Conservation (phyloP, 2,329 filamentous ascomycete genomes). For the Aspergillus pseudoterreus region DNA sequence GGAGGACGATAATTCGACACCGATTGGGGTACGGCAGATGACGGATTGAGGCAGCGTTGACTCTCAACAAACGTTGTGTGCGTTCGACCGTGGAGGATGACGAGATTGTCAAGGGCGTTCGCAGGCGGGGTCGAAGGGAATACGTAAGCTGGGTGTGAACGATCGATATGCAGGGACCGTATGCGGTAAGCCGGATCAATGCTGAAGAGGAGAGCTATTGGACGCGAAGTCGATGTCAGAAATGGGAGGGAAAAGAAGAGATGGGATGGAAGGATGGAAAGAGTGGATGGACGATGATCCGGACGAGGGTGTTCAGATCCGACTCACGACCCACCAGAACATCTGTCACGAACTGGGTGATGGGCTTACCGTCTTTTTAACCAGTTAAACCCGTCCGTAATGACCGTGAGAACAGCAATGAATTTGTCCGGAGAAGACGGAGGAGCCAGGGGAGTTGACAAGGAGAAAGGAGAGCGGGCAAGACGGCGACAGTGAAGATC, state of each 20-base stretch:
- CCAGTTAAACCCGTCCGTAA: conserved; percentile 15
- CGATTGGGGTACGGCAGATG: background rate
- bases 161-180: background rate
- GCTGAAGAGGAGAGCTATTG: conserved; percentile 8
- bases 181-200: background rate
- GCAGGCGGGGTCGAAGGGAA: background rate
- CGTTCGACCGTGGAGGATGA: conserved; percentile 5
- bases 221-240: conserved; percentile 14
- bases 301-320: conserved; percentile 11
- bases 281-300: conserved; percentile 8
- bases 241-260: background rate
- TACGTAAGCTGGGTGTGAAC: background rate
- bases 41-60: conserved; percentile 1
- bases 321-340: conserved; percentile 13
- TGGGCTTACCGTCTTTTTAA: conserved; percentile 14
- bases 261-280: background rate
- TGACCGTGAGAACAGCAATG: conserved; percentile 19
- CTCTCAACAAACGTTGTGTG: conserved; percentile 6
- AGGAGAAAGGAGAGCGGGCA: background rate
- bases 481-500: no score
- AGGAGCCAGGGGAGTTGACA: background rate
- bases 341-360: conserved; percentile 11
- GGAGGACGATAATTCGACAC: background rate
- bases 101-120: background rate
- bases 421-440: conserved; percentile 8